A percentile compares a stretch with the other conserved stretches of the same genome.
These are phyloP conservation scores for Sphagnum tenellum DNA, from an alignment of 225 moss, liverwort and hornwort species.

Conservation along the genomic window DNA sequence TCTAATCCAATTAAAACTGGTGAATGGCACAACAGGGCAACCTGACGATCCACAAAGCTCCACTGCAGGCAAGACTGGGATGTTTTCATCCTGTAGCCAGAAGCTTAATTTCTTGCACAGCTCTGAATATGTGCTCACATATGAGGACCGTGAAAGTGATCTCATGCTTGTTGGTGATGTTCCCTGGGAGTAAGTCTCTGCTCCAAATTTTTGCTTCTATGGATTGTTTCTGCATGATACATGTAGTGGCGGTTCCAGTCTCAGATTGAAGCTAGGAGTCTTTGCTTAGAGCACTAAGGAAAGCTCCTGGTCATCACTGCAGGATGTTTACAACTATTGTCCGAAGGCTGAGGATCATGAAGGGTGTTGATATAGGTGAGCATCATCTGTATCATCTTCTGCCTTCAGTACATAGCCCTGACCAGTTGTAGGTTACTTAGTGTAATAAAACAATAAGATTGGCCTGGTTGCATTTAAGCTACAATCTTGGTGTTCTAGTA, in stretches of 20 bases:
- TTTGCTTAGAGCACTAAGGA: no score
- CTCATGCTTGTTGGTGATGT: conserved; percentile 96
- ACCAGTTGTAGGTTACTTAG: no score
- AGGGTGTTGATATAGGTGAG: conserved; percentile 84
- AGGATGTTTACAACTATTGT: conserved; percentile 80
- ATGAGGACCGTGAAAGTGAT: conserved; percentile 85
- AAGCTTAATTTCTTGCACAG: conserved; percentile 71
- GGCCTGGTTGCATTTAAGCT: no score
- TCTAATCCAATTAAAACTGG: no score
- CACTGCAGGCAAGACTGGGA: conserved; percentile 30
- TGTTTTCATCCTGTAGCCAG: conserved; percentile 26
- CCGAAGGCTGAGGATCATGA: conserved; percentile 91
- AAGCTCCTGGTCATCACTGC: conserved; percentile 8
- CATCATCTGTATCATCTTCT: not conserved
- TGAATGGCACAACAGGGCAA: conserved; percentile 27
- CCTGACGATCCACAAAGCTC: conserved; percentile 27
- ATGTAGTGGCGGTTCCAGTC: no score
- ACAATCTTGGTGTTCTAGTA: no score
- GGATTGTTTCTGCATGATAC: no score
- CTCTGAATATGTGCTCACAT: conserved; percentile 80
- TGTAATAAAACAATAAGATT: no score
- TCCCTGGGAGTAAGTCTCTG: conserved; percentile 76
- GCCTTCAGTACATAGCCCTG: no score
- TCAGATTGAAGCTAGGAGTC: no score
- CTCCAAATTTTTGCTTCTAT: not conserved